Conservation (phyloP, 2,329 filamentous ascomycete genomes). For the Talaromyces albobiverticillius region DNA sequence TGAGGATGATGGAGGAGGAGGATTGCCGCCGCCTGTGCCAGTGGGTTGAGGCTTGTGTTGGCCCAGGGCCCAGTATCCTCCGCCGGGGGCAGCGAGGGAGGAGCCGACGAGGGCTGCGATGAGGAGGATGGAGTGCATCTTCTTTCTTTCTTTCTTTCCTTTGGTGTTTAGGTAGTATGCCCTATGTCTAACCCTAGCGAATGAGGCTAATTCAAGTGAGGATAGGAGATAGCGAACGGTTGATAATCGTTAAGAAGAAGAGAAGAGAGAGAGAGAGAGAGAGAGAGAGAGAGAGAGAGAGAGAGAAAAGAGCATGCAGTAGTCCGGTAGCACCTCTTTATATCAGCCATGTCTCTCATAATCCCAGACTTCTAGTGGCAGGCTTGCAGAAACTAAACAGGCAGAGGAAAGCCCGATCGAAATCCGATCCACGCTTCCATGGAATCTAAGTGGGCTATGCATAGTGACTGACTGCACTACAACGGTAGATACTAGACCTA, state of each 20-base stretch:
- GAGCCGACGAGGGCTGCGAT: slow-evolving; percentile 13
- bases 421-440: not conserved
- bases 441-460: not conserved
- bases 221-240: slow-evolving; percentile 6
- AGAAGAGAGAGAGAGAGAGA: not conserved
- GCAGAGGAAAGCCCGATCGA: not conserved
- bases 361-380: not conserved
- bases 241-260: not conserved
- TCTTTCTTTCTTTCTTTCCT: not conserved
- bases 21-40: not conserved
- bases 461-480: not conserved
- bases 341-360: not conserved
- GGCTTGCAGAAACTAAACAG: not conserved
- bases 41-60: not conserved
- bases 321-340: slow-evolving; percentile 4
- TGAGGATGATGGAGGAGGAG: not conserved
- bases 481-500: not conserved
- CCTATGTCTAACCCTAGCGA: not conserved
- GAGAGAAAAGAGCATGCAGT: too few relatives aligned
- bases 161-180: not conserved
- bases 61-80: slow-evolving; percentile 5
- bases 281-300: too few relatives aligned
- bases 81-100: slow-evolving; percentile 11
- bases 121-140: slow-evolving; percentile 10
- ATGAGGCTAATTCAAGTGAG: not conserved